Percentiles rank a stretch among this genome's conserved stretches.
phyloP scores from a whole-genome alignment of 106 monocot species.

The Acanthochlamys bracteata region DNA sequence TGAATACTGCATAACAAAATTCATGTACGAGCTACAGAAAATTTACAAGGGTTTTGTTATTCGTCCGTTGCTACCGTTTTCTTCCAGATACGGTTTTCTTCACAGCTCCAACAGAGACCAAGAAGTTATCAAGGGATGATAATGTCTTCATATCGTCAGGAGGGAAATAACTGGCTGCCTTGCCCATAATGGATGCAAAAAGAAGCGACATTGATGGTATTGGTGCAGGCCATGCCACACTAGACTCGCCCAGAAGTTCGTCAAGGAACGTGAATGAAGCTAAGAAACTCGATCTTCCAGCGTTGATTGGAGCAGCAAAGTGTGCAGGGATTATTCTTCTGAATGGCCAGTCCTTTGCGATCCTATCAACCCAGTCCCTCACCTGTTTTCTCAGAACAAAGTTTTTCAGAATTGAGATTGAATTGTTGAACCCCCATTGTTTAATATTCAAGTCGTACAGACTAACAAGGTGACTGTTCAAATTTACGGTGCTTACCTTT shows the following conservation, averaged over 20 bases:
- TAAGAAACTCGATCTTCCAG: conserved; percentile 64
- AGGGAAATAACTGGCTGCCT: conserved; percentile 84
- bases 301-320: conserved; percentile 82
- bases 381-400: conserved; percentile 35
- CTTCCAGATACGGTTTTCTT: conserved; percentile 88
- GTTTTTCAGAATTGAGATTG: too few relatives aligned
- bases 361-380: conserved; percentile 78
- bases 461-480: too few relatives aligned
- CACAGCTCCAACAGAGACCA: conserved; percentile 89
- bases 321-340: conserved; percentile 88
- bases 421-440: too few relatives aligned
- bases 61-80: conserved; percentile 16
- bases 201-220: conserved; percentile 27
- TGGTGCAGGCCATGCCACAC: conserved; percentile 30
- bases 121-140: conserved; percentile 84
- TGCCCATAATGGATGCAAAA: conserved; percentile 74
- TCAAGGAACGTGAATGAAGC: conserved; percentile 84
- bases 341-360: conserved; percentile 82
- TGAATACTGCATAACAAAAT: too few relatives aligned
- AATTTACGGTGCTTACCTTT: conserved; percentile 42
- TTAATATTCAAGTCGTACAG: too few relatives aligned
- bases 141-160: conserved; percentile 97
- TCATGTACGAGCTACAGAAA: neutral
- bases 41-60: neutral
- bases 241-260: conserved; percentile 52